Evolutionary conservation across 495 filamentous ascomycete genomes (phyloP).

Genomic region (Lepidopterella palustris): DNA sequence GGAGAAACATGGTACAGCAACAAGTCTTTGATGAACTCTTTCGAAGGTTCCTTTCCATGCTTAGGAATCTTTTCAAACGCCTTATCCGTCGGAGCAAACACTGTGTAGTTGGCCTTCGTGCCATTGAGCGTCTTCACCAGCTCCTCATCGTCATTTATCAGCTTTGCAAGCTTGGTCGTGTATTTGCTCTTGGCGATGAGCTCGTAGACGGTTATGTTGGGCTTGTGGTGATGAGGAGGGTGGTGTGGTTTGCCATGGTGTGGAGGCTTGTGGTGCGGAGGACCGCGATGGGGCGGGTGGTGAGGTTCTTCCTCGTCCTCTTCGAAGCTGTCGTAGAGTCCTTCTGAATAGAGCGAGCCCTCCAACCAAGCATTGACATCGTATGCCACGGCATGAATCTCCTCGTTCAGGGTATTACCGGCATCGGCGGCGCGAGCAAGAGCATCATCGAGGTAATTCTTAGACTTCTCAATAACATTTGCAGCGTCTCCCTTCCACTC

Average conservation of each 20-base stretch:
- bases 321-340: conserved; percentile 28
- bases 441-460: conserved; percentile 45
- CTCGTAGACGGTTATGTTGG: conserved; percentile 71
- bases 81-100: conserved; percentile 71
- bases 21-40: conserved; percentile 57
- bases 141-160: conserved; percentile 64
- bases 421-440: conserved; percentile 36
- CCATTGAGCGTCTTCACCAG: conserved; percentile 64
- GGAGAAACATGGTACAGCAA: conserved; percentile 65
- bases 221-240: conserved; percentile 25
- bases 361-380: conserved; percentile 43
- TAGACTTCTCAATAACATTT: conserved; percentile 30
- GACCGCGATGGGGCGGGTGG: conserved; percentile 29
- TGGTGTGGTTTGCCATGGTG: conserved; percentile 28
- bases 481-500: background rate
- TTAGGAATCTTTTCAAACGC: conserved; percentile 65
- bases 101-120: conserved; percentile 62
- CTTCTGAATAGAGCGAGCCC: conserved; percentile 8
- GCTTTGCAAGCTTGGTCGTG: conserved; percentile 64
- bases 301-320: conserved; percentile 29
- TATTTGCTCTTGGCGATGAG: conserved; percentile 65
- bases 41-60: conserved; percentile 48
- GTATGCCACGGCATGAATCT: conserved; percentile 37
- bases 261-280: conserved; percentile 29
- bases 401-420: conserved; percentile 34